Base-by-base conservation (phyloP, 2,329 filamentous ascomycete genomes). In the Pyrenophora seminiperda region DNA sequence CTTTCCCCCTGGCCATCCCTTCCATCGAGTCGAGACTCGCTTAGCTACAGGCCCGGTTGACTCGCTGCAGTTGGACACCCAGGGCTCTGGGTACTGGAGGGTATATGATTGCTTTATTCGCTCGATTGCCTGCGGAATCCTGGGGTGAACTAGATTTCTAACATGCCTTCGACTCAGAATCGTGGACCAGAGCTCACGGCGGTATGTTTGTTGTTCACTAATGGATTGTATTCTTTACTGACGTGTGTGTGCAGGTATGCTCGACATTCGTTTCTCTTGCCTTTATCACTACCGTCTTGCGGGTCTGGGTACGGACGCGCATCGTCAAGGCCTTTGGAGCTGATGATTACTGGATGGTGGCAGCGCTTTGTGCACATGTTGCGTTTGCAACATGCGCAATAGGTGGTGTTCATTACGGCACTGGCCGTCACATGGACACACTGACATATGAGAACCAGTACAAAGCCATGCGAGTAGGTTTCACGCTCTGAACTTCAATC, bases 261-360 rank as follows among this genome's bases (percentile, higher is more conserved):
- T 67, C 69, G 7, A 66, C 72, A 10, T 76, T 77, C 47, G 63
- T 77, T 38, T 65, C 66, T 3, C 52, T 77, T n/a, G 74, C 76
- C 0, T 62, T 72, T n/a, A 36, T 73, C 7, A 67, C 74, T 13
- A 72, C 71, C 6, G 43, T 62, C 7, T 57, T 78, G 13, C 70
- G 76, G 43, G 66, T 73, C 17, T 77, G 76, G 58, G 75, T 76
- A 24, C 74, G 76, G 5, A 44, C 71, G 4, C 63, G 60, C 13
- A 47, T 77, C 13, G 73, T 78, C 11, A 73, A 69, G 41, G 72
- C 70, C 5, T 72, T 72, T 46, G 69, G 69, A 10, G 63, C 66
- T 56, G 69, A 72, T 51, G 69, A 72, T 56, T 61, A 56, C 5
- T 70, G 54, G 34, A 72, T 72, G 69, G 48, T 70, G 3, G 29